phyloP scores from a whole-genome alignment of 2,329 filamentous ascomycete genomes.

The Aureobasidium vineae region DNA sequence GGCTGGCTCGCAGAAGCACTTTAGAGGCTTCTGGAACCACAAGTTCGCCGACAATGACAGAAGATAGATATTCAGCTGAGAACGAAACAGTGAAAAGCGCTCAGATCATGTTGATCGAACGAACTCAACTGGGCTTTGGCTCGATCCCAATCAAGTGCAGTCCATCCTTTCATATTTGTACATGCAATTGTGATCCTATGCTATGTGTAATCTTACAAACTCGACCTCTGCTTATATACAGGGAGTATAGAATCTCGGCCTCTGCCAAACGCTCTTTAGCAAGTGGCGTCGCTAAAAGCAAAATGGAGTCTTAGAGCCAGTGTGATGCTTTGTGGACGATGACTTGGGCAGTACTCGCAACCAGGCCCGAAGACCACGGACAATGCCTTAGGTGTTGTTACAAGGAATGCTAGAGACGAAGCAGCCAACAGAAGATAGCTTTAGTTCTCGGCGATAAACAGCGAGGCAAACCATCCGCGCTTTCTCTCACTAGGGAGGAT shows the following conservation, averaged over 20 bases:
- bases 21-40: constrained; percentile 53
- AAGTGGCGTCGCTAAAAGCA: not conserved
- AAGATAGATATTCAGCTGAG: constrained; percentile 28
- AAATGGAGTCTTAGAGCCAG: not conserved
- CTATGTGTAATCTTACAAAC: not conserved
- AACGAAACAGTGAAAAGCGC: not conserved
- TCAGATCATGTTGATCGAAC: not conserved
- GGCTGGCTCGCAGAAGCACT: constrained; percentile 52
- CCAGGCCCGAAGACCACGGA: not conserved
- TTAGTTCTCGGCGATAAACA: not conserved
- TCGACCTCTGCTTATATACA: not conserved
- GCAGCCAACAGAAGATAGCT: not conserved
- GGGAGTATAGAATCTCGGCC: not conserved
- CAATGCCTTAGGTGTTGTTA: not conserved
- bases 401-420: not conserved
- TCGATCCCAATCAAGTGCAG: not conserved
- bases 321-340: not conserved
- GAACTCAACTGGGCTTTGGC: not conserved
- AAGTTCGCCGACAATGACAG: constrained; percentile 49
- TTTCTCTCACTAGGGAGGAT: not conserved
- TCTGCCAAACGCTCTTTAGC: not conserved
- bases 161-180: not conserved
- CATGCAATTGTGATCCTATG: not conserved
- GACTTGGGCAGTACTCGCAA: not conserved
- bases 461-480: not conserved